Conservation (phyloP, 2,329 filamentous ascomycete genomes). For the Paecilomyces niveus region DNA sequence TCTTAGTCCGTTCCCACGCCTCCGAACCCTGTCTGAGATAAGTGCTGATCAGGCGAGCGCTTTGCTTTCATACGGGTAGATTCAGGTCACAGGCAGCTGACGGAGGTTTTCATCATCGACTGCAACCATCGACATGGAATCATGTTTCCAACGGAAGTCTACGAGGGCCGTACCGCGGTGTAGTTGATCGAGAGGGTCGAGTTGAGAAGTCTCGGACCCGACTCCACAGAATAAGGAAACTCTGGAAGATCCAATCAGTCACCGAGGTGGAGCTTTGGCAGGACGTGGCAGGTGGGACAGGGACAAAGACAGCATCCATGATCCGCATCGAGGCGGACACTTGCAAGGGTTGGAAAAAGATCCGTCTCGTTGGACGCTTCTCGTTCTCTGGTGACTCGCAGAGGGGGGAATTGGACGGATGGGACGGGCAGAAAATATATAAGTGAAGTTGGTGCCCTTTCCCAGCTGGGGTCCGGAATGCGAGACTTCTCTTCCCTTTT, state of each 20-base stretch:
- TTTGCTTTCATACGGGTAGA: not conserved
- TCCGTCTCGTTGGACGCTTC: not conserved
- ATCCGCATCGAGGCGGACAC: constrained; percentile 17
- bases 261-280: constrained; percentile 12
- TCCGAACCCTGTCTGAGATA: not conserved
- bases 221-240: not conserved
- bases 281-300: constrained; percentile 21
- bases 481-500: not conserved
- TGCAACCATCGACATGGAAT: not conserved
- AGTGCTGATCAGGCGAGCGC: not conserved
- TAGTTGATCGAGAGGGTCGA: not conserved
- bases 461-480: not conserved
- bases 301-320: constrained; percentile 14
- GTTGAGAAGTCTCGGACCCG: not conserved
- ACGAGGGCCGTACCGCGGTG: not conserved
- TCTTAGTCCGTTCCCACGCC: not conserved
- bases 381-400: constrained; percentile 2
- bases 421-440: not conserved
- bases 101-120: not conserved
- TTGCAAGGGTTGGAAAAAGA: constrained; percentile 12
- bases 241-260: constrained; percentile 9
- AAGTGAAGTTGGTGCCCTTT: not conserved
- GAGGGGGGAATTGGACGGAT: not conserved
- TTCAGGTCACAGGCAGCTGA: not conserved
- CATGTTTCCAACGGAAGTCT: not conserved